Evolutionary conservation across 805 yeast species (phyloP), one percentile per base, ranked within the genome.

Genomic region (Candida sonorensis): DNA sequence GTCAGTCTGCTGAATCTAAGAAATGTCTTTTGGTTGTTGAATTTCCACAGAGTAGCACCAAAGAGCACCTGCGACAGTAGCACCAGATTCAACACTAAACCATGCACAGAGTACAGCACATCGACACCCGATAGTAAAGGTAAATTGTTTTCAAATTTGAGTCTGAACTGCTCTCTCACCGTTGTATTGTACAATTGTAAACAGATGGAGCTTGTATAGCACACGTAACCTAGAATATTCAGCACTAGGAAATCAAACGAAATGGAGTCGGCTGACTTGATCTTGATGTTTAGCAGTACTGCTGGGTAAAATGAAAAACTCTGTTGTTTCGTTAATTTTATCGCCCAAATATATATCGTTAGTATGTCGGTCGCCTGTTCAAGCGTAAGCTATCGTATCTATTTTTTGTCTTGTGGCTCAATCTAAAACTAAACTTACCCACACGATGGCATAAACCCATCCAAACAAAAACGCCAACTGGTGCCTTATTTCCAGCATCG

Each of bases 251-350:
- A 70, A 40, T 73, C 80, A 4, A 62, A 41, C 0, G 78, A 72
- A 2, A 72, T 46, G 0, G 76, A 75, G 31, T 68, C 70, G 0
- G 77, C 55, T 0, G 71, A 60, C 32, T 48, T 53, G 11, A 61
- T 49, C 17, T 41, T 50, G 42, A 57, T 59, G 38, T 69, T 69
- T 7, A 67, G 51, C 7, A 59, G 24, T 6, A 72, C 33, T 2
- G 73, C 67, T 4, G 77, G 75, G 38, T 72, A 72, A 50, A 66
- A 67, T 2, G 77, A 67, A 1, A 69, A 34, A 11, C 75, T 60
- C 72, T 63, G 21, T 7, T 10, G 5, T 6, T 12, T 22, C 4
- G 10, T 23, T 6, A 7, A 22, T 20, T 14, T n/a, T n/a, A n/a
- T n/a, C n/a, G n/a, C n/a, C n/a, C n/a, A n/a, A n/a, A n/a, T n/a